Conservation (phyloP, 208 protist genomes). For the Crithidia fasciculata region DNA sequence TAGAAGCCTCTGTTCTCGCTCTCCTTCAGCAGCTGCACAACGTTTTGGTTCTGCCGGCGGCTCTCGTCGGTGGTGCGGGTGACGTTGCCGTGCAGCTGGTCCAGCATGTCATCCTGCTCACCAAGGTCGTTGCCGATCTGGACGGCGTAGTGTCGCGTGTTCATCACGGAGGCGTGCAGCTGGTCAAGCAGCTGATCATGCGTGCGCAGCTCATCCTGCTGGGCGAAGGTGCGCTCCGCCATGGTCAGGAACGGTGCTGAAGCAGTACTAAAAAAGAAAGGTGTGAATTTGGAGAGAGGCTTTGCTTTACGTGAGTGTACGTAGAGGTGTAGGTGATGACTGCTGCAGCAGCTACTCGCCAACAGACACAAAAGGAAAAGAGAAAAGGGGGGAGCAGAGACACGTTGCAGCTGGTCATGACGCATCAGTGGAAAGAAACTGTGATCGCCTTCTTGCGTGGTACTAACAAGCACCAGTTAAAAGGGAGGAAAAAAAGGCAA, state of each 20-base stretch:
- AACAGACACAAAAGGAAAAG: no score
- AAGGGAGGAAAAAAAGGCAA: no score
- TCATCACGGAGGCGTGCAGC: conserved; percentile 84
- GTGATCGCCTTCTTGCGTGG: no score
- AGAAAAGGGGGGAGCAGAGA: no score
- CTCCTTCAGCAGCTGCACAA: conserved; percentile 69
- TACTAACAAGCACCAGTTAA: no score
- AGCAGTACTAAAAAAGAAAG: background rate
- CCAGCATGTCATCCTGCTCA: conserved; percentile 82
- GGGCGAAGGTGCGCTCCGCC: conserved; percentile 16
- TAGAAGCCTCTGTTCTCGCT: conserved; percentile 82
- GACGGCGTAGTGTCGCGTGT: conserved; percentile 81
- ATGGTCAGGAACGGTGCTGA: background rate
- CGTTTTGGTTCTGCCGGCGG: conserved; percentile 79
- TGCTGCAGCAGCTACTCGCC: no score
- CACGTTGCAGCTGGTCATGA: no score
- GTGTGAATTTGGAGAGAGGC: background rate
- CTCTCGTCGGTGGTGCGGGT: conserved; percentile 67
- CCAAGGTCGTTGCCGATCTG: conserved; percentile 73
- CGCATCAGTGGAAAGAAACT: no score
- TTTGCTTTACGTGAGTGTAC: no score
- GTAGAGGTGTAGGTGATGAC: no score
- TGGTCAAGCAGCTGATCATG: conserved; percentile 85
- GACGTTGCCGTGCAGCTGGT: conserved; percentile 64
- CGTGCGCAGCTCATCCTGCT: conserved; percentile 42